Evolutionary conservation across 192 early-diverging fungal species (phyloP), one percentile per base, ranked within the genome.

Genomic region (Obelidium mucronatum): DNA sequence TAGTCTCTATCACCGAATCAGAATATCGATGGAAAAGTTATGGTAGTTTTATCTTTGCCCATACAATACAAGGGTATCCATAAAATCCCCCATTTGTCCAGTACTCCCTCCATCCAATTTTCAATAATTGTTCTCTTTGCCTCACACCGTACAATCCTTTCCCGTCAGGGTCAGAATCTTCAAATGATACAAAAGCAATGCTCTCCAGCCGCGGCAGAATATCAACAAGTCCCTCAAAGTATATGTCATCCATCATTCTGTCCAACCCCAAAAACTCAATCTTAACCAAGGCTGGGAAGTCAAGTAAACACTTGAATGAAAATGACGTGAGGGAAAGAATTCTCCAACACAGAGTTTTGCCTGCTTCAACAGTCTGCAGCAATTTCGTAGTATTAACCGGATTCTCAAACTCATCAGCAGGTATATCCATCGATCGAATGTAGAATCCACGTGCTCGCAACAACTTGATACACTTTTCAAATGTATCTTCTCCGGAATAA

Each of bases 51-150:
- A n/a, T n/a, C n/a, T n/a, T n/a, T n/a, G n/a, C n/a, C 55, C 55
- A 58, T 24, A 58, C 55, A 58, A 58, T 5, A 24, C 55, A 19
- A 5, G 55, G 55, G 28, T 58, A 58, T 58, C 55, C 55, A 58
- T 15, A 58, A 24, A 58, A 58, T 5, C 5, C 55, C 26, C 55
- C 55, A 19, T 19, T 30, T 15, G 4, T 5, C 55, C 55, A 58
- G 26, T 19, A 58, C 55, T 58, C 55, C 24, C 4, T 24, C n/a
- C 19, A 58, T 30, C 55, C 55, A 58, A 58, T 58, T 24, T 19
- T 30, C 24, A 19, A 5, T 19, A 58, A 24, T 28, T 58, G 11
- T 6, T 30, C 4, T 5, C 55, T 24, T 3, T 24, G 55, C 6
- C 55, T 6, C 5, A 58, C 4, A 5, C 4, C 19, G 4, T 5